Conservation (phyloP, 208 protist species). For the Leishmania martiniquensis region DNA sequence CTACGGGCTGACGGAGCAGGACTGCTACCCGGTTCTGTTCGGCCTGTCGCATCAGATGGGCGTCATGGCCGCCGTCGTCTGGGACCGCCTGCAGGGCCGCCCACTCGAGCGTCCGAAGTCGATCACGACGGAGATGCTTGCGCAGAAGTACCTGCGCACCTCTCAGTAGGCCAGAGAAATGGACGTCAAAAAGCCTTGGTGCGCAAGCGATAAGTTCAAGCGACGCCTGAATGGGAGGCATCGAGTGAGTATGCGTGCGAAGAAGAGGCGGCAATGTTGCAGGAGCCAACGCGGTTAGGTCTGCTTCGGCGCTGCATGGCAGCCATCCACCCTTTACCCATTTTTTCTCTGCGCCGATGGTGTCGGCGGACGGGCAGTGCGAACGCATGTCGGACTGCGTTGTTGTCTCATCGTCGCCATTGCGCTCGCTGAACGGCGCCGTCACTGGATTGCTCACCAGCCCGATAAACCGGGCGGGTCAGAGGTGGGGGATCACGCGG, state of each 20-base stretch:
- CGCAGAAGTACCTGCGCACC: conserved; percentile 60
- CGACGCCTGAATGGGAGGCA: too few relatives aligned
- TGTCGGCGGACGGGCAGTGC: neutral
- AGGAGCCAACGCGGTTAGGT: neutral
- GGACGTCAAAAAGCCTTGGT: neutral
- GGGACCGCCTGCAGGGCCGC: conserved; percentile 94
- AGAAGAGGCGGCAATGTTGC: too few relatives aligned
- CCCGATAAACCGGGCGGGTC: neutral
- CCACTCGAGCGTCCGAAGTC: conserved; percentile 98
- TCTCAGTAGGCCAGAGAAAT: neutral
- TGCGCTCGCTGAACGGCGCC: too few relatives aligned
- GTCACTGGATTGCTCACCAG: neutral
- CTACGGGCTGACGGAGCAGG: conserved; percentile 96
- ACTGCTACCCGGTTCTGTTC: conserved; percentile 98
- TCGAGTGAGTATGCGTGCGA: too few relatives aligned
- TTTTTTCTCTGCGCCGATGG: neutral
- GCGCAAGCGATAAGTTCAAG: neutral
- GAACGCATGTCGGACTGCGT: neutral
- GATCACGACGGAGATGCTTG: conserved; percentile 83
- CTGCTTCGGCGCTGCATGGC: neutral
- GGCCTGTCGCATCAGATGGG: conserved; percentile 96
- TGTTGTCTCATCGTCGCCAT: neutral
- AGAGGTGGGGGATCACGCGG: neutral
- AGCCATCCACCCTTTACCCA: neutral
- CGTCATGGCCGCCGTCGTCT: conserved; percentile 94